A percentile compares a stretch with the other conserved stretches of the same genome.
Conservation (phyloP, 2,329 filamentous ascomycete species). For the Stagonosporopsis cucurbitacearum region DNA sequence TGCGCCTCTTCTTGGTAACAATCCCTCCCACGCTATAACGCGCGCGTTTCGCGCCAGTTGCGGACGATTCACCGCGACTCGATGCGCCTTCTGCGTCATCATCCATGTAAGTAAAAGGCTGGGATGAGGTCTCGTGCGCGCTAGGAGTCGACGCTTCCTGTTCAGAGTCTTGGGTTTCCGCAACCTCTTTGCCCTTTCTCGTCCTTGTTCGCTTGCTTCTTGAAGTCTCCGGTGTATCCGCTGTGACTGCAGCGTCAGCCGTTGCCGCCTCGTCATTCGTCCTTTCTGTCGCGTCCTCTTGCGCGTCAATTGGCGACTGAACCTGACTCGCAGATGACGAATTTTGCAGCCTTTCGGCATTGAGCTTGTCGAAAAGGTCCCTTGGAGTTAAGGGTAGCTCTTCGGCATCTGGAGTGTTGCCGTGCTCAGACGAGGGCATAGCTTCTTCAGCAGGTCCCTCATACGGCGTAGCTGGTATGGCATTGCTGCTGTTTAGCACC, state of each 20-base stretch:
- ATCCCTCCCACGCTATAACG: slow-evolving; percentile 7
- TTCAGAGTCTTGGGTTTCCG: background rate
- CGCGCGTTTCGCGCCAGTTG: background rate
- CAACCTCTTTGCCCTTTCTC: slow-evolving; percentile 1
- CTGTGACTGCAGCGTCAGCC: background rate
- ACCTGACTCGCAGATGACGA: background rate
- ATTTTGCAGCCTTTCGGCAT: background rate
- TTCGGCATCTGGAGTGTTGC: background rate
- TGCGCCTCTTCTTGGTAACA: background rate
- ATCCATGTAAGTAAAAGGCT: background rate
- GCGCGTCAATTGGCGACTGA: background rate
- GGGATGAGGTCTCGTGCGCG: background rate
- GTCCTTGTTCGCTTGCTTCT: background rate
- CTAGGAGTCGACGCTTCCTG: background rate
- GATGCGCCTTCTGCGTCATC: background rate
- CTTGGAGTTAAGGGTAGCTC: slow-evolving; percentile 2
- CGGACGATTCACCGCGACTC: background rate
- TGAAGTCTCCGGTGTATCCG: background rate
- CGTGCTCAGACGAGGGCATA: background rate
- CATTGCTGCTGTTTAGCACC: background rate
- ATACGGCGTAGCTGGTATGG: slow-evolving; percentile 1
- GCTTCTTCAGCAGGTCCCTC: background rate
- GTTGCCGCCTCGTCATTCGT: background rate
- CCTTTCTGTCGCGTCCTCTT: background rate
- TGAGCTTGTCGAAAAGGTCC: background rate